These are phyloP conservation scores for Begonia peltatifolia DNA, from an alignment of 306 rosid genomes.

Conservation along the genomic window DNA sequence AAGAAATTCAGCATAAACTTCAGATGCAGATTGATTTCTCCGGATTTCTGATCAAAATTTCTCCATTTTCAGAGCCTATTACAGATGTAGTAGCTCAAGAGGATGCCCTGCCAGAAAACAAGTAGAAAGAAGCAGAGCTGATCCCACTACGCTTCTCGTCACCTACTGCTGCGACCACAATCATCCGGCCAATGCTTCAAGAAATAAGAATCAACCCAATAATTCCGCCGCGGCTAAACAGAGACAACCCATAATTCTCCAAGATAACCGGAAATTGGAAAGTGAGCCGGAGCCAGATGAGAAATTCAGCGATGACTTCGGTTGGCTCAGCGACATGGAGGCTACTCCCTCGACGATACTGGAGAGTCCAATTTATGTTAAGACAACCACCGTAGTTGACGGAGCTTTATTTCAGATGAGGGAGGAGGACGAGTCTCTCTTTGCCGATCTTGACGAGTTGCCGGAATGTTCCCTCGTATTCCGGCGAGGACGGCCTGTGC, in stretches of 20 bases:
- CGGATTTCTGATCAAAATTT: neutral
- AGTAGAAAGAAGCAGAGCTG: constrained; percentile 72
- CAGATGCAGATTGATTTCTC: no score
- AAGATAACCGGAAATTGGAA: neutral
- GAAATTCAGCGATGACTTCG: constrained; percentile 35
- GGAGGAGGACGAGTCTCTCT: constrained; percentile 75
- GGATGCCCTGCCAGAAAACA: constrained; percentile 98
- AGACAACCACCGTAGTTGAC: constrained; percentile 4
- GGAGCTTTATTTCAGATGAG: constrained; percentile 46
- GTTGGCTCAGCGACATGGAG: constrained; percentile 70
- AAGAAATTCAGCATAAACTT: no score
- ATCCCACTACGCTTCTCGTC: constrained; percentile 75
- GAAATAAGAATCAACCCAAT: constrained; percentile 21
- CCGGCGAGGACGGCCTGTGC: constrained; percentile 26
- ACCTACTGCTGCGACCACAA: constrained; percentile 86
- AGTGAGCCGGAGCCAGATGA: constrained; percentile 18
- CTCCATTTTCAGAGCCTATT: constrained; percentile 38
- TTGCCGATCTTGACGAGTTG: constrained; percentile 84
- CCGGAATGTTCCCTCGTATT: constrained; percentile 75
- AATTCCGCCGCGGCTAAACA: neutral
- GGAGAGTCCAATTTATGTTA: constrained; percentile 43
- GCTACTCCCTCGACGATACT: constrained; percentile 38
- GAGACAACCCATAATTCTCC: neutral
- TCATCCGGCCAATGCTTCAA: constrained; percentile 64
- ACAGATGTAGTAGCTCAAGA: constrained; percentile 40